A percentile compares a stretch with the other conserved stretches of the same genome.
phyloP scores from a whole-genome alignment of 495 filamentous ascomycete genomes.

The Neurospora hispaniola region DNA sequence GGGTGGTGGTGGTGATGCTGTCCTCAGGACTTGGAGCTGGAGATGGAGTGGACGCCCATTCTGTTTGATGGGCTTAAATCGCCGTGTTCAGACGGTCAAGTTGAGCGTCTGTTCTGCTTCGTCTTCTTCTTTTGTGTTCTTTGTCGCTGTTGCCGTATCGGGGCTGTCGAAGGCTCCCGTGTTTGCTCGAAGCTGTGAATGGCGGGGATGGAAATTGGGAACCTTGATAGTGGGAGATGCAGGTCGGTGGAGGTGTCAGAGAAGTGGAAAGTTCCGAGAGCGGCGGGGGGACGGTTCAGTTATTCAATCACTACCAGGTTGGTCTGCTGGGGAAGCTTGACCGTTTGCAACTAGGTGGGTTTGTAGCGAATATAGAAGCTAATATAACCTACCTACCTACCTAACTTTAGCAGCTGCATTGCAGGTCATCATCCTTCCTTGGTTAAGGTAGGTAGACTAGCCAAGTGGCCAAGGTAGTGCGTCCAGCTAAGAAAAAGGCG shows the following conservation, averaged over 20 bases:
- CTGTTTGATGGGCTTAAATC: neutral
- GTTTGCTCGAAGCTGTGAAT: neutral
- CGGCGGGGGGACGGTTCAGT: too few relatives aligned
- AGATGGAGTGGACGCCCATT: constrained; percentile 7
- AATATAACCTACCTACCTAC: neutral
- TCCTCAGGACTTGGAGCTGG: neutral
- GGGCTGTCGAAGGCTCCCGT: neutral
- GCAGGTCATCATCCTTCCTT: too few relatives aligned
- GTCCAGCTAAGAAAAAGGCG: neutral
- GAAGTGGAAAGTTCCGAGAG: neutral
- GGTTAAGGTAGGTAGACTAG: too few relatives aligned
- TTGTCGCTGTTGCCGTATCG: neutral
- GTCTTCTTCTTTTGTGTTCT: neutral
- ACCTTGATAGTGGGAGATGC: neutral
- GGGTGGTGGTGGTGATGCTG: neutral
- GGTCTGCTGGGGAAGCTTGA: neutral
- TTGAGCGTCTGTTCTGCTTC: neutral
- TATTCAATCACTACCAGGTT: too few relatives aligned
- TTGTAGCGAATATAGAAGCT: neutral
- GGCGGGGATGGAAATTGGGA: neutral
- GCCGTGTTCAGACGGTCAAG: neutral
- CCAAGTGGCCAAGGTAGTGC: neutral
- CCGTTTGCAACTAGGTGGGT: neutral
- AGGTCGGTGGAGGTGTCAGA: neutral
- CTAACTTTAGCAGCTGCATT: neutral